Conservation (phyloP, 306 rosid species). For the Fagus crenata region DNA sequence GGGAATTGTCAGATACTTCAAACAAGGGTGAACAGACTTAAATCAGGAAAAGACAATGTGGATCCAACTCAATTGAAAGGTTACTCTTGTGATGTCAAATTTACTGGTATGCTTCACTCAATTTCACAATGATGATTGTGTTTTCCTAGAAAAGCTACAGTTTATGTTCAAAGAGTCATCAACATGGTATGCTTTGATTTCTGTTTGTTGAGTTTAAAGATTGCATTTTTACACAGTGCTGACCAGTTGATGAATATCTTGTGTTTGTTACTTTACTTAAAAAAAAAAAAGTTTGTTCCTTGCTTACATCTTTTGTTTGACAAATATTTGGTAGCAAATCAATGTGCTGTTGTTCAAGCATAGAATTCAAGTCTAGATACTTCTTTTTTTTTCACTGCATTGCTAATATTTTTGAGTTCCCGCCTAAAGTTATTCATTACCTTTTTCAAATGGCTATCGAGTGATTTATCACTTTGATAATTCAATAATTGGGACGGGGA, state of each 20-base stretch:
- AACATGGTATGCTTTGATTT: background rate
- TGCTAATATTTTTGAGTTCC: background rate
- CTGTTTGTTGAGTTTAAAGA: slow-evolving; percentile 13
- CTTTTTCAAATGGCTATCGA: background rate
- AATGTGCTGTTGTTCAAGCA: background rate
- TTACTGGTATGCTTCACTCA: slow-evolving; percentile 50
- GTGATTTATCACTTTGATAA: background rate
- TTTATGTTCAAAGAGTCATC: background rate
- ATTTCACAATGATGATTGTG: background rate
- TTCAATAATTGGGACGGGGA: no score
- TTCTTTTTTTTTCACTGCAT: background rate
- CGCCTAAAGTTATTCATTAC: background rate
- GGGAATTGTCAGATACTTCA: slow-evolving; percentile 95
- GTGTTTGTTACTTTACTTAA: background rate
- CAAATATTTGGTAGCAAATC: background rate
- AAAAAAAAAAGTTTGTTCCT: background rate
- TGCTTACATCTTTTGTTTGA: background rate
- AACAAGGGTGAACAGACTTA: slow-evolving; percentile 84
- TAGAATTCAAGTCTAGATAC: background rate
- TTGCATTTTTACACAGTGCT: background rate
- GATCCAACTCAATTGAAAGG: slow-evolving; percentile 59
- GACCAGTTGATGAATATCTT: background rate
- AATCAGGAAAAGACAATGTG: slow-evolving; percentile 66
- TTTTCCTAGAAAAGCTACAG: background rate
- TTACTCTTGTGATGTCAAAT: slow-evolving; percentile 61